Percentiles rank a stretch among this genome's conserved stretches.
Conservation (phyloP, 345 rosid species). For the Kandelia obovata region DNA sequence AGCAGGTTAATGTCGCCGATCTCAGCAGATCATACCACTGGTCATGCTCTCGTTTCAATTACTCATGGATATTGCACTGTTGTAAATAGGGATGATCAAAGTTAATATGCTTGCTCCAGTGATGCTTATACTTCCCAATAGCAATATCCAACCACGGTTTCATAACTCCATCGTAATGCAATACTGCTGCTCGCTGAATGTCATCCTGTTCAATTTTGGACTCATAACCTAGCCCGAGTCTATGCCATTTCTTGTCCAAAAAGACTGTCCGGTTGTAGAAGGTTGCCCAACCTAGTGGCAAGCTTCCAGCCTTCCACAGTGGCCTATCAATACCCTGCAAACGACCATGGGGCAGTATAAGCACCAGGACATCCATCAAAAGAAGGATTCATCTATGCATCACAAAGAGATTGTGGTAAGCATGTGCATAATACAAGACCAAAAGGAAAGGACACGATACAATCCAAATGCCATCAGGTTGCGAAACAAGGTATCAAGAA, state of each 20-base stretch:
- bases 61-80: constrained; percentile 42
- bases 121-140: constrained; percentile 12
- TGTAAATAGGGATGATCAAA: constrained; percentile 19
- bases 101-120: constrained; percentile 26
- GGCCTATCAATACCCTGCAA: constrained; percentile 24
- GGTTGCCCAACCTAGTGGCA: constrained; percentile 26
- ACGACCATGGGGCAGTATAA: constrained; percentile 11
- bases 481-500: no score
- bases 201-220: constrained; percentile 7
- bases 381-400: neutral
- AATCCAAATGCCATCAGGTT: no score
- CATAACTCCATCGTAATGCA: constrained; percentile 34
- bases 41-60: constrained; percentile 17
- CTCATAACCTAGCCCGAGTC: constrained; percentile 25
- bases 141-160: constrained; percentile 33
- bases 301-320: constrained; percentile 29
- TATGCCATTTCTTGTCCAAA: constrained; percentile 28
- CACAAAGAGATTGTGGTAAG: neutral
- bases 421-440: no score
- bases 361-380: constrained; percentile 1
- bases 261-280: constrained; percentile 23
- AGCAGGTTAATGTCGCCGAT: neutral
- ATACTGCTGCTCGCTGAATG: constrained; percentile 22
- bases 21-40: constrained; percentile 7
- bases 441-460: no score